These are phyloP conservation scores for Erucastrum elatum DNA, from an alignment of 345 rosid species.

Conservation along the genomic window DNA sequence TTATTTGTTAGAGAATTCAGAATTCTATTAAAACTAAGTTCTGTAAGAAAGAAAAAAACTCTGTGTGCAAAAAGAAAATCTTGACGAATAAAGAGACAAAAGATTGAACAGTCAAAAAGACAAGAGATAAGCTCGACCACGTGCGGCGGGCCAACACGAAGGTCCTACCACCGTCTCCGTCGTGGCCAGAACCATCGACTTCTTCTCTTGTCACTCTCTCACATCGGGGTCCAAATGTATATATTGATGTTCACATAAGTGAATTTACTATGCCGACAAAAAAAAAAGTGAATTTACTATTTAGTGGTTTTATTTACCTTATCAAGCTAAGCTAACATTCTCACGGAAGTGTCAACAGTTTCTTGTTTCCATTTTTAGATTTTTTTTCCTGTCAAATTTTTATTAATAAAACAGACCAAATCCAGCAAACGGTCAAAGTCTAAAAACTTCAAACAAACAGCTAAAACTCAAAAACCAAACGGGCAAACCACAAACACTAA, in stretches of 20 bases:
- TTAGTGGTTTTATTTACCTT: neutral
- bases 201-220: conserved; percentile 19
- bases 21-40: neutral
- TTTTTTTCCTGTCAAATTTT: neutral
- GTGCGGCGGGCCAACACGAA: conserved; percentile 34
- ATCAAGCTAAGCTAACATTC: conserved; percentile 9
- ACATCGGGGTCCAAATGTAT: conserved; percentile 7
- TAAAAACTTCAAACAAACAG: no score
- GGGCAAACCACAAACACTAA: no score
- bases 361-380: neutral
- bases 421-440: no score
- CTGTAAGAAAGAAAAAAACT: neutral
- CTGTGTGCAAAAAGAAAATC: neutral
- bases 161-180: conserved; percentile 37
- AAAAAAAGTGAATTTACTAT: neutral
- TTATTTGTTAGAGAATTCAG: neutral
- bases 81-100: conserved; percentile 19
- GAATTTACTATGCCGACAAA: neutral
- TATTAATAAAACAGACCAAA: no score
- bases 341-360: neutral
- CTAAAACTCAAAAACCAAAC: no score
- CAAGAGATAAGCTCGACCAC: conserved; percentile 32
- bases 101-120: conserved; percentile 27
- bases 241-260: conserved; percentile 2
- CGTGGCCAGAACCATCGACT: conserved; percentile 14